Percentiles rank a stretch among this genome's conserved stretches.
phyloP scores from a whole-genome alignment of 805 yeast genomes.

The Cyberlindnera maritima region DNA sequence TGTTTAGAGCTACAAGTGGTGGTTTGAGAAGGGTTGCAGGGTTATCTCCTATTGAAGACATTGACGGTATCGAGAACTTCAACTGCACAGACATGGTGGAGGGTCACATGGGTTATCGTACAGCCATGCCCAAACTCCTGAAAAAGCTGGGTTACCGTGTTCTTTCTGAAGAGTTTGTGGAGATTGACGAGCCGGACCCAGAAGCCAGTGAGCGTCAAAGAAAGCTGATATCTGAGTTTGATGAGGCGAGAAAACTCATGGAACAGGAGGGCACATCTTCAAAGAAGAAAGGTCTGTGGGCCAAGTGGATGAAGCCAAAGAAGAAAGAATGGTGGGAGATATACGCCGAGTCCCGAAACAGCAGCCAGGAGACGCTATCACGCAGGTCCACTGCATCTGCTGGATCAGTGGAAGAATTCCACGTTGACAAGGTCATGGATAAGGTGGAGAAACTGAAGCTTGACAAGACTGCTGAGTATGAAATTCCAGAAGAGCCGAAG shows the following conservation, averaged over 20 bases:
- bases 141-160: slow-evolving; percentile 74
- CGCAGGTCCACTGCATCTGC: slow-evolving; percentile 1
- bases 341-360: slow-evolving; percentile 26
- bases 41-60: slow-evolving; percentile 65
- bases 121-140: slow-evolving; percentile 82
- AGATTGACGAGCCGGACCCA: slow-evolving; percentile 94
- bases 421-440: slow-evolving; percentile 21
- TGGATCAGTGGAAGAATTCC: slow-evolving; percentile 13
- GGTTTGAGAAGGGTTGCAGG: slow-evolving; percentile 93
- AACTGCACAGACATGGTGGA: slow-evolving; percentile 85
- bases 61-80: slow-evolving; percentile 72
- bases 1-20: slow-evolving; percentile 94
- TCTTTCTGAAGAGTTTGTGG: slow-evolving; percentile 85
- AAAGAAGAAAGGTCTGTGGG: slow-evolving; percentile 39
- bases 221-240: slow-evolving; percentile 78
- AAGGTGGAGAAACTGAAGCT: slow-evolving; percentile 14
- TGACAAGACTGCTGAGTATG: not conserved
- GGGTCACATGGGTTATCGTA: slow-evolving; percentile 98
- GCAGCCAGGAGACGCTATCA: slow-evolving; percentile 14
- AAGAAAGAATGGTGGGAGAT: slow-evolving; percentile 57
- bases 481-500: slow-evolving; percentile 5
- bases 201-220: slow-evolving; percentile 82
- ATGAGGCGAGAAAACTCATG: slow-evolving; percentile 71
- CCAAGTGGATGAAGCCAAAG: slow-evolving; percentile 48
- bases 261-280: slow-evolving; percentile 37